Percentiles rank a stretch among this genome's conserved stretches.
Evolutionary conservation across 1,139 yeast species (phyloP).

Genomic region (Suhomyces ambrosiae): DNA sequence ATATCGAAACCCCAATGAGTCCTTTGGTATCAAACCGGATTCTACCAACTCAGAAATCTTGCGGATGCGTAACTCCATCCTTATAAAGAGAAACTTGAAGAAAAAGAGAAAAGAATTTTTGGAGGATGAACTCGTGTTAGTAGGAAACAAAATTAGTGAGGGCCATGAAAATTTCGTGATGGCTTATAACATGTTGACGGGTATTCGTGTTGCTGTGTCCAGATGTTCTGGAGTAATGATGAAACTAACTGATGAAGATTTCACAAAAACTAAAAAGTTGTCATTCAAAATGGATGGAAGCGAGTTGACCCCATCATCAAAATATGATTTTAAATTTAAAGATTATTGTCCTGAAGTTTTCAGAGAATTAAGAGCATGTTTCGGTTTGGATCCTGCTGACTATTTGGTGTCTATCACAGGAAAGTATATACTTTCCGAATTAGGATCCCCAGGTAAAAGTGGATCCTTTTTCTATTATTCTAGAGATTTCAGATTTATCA

Average conservation of each 20-base stretch:
- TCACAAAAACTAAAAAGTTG: constrained; percentile 69
- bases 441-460: constrained; percentile 95
- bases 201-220: constrained; percentile 92
- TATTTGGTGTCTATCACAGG: constrained; percentile 91
- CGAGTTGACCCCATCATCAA: constrained; percentile 88
- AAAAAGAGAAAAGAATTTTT: constrained; percentile 42
- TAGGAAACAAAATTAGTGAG: constrained; percentile 83
- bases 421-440: constrained; percentile 85
- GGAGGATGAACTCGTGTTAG: constrained; percentile 66
- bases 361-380: constrained; percentile 74
- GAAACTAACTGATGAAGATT: constrained; percentile 70
- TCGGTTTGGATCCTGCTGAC: constrained; percentile 94
- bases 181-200: constrained; percentile 97
- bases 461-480: constrained; percentile 96
- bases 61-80: constrained; percentile 45
- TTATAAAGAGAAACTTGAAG: constrained; percentile 45
- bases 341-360: constrained; percentile 96
- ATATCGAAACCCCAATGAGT: constrained; percentile 12
- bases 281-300: constrained; percentile 88
- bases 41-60: constrained; percentile 39
- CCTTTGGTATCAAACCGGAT: constrained; percentile 12
- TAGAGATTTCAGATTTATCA: constrained; percentile 88
- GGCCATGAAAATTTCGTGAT: constrained; percentile 92
- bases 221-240: constrained; percentile 86
- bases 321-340: constrained; percentile 94